Percentiles rank a stretch among this genome's conserved stretches.
Conservation (phyloP, 306 rosid genomes). For the Quercus wislizeni region DNA sequence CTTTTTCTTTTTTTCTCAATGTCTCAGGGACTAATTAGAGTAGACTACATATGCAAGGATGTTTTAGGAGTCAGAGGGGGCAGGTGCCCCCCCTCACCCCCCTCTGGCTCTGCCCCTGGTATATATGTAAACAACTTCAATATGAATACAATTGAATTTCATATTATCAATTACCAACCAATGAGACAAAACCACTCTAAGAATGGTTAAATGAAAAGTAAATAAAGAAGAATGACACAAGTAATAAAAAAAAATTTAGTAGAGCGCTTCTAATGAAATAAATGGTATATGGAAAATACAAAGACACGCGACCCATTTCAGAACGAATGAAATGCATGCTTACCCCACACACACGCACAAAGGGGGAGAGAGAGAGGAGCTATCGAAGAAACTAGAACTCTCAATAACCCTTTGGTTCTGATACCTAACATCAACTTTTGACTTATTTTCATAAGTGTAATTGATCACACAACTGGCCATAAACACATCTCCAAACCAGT, state of each 20-base stretch:
- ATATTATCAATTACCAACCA: not conserved
- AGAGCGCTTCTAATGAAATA: not conserved
- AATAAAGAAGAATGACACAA: not conserved
- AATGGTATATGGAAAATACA: not conserved
- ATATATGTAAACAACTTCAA: not conserved
- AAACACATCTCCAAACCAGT: too few species aligned
- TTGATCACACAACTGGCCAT: too few species aligned
- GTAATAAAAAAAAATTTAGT: not conserved
- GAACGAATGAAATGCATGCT: not conserved
- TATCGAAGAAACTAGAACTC: not conserved
- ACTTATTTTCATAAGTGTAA: not conserved
- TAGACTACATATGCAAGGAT: too few species aligned
- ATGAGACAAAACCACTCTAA: not conserved
- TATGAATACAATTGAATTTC: not conserved
- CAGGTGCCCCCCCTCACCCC: too few species aligned
- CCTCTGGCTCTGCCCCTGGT: too few species aligned
- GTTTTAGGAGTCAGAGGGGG: too few species aligned
- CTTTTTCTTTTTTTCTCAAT: too few species aligned
- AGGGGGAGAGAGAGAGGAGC: not conserved
- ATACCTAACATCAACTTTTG: not conserved
- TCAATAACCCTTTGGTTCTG: not conserved
- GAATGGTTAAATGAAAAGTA: not conserved
- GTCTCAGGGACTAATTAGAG: too few species aligned
- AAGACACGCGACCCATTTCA: not conserved
- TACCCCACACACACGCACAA: not conserved